Conservation (phyloP, 768 basidiomycete genomes). For the Russula sp. region DNA sequence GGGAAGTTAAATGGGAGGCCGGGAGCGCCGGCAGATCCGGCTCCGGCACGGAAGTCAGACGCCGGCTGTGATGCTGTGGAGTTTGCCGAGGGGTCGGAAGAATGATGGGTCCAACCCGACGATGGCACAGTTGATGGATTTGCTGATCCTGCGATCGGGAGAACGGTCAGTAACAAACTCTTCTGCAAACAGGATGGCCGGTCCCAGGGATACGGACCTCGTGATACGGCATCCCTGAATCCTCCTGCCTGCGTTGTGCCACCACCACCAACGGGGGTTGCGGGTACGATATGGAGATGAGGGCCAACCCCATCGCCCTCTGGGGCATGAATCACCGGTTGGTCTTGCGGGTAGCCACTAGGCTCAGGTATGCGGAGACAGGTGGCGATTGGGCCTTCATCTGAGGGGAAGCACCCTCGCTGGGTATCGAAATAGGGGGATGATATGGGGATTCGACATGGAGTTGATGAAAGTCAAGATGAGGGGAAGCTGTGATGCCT, state of each 20-base stretch:
- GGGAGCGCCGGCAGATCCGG: conserved; percentile 22
- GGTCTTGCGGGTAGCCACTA: conserved; percentile 39
- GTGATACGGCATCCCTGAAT: conserved; percentile 53
- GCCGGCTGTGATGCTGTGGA: conserved; percentile 25
- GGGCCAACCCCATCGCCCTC: conserved; percentile 55
- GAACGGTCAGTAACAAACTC: conserved; percentile 15
- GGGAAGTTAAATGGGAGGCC: conserved; percentile 30
- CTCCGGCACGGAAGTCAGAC: conserved; percentile 19
- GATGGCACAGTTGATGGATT: conserved; percentile 29
- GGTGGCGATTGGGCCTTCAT: conserved; percentile 64
- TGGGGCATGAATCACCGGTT: conserved; percentile 59
- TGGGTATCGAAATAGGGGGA: conserved; percentile 46
- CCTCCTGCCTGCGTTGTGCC: conserved; percentile 46
- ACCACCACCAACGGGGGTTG: conserved; percentile 70
- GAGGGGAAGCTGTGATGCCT: conserved; percentile 48
- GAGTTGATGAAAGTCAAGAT: conserved; percentile 55
- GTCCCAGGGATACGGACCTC: conserved; percentile 44
- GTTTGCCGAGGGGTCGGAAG: conserved; percentile 33
- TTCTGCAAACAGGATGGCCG: conserved; percentile 12
- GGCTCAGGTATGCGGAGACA: conserved; percentile 53
- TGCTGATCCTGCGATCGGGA: conserved; percentile 29
- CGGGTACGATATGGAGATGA: conserved; percentile 74
- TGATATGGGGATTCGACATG: conserved; percentile 65
- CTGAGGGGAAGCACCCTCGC: conserved; percentile 40
- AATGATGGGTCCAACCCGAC: conserved; percentile 26